Conservation (phyloP, 2,329 filamentous ascomycete species). For the Coniochaeta hoffmannii region DNA sequence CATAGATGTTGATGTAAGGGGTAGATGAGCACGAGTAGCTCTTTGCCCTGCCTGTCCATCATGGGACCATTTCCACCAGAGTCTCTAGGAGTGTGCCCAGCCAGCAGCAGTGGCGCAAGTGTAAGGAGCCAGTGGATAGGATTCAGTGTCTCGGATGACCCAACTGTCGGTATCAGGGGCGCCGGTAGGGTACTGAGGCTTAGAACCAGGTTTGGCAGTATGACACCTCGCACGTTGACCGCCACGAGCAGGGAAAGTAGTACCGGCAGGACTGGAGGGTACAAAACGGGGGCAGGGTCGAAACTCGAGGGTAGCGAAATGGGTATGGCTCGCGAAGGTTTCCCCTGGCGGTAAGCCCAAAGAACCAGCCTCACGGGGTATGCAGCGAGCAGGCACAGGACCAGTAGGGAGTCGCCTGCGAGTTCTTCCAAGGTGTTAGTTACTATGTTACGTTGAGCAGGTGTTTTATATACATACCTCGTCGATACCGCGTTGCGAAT, state of each 20-base stretch:
- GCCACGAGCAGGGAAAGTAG: slow-evolving; percentile 70
- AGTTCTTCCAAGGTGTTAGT: slow-evolving; percentile 34
- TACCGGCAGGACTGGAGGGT: slow-evolving; percentile 70
- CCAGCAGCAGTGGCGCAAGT: slow-evolving; percentile 56
- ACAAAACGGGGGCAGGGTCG: slow-evolving; percentile 86
- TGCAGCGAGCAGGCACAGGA: slow-evolving; percentile 32
- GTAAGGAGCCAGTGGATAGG: slow-evolving; percentile 74
- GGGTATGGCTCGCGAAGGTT: slow-evolving; percentile 28
- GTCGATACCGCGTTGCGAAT: slow-evolving; percentile 37
- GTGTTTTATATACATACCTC: slow-evolving; percentile 30
- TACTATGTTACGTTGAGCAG: slow-evolving; percentile 2
- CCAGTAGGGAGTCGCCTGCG: slow-evolving; percentile 24
- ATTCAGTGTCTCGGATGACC: slow-evolving; percentile 50
- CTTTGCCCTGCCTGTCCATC: slow-evolving; percentile 19
- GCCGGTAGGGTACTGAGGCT: slow-evolving; percentile 70
- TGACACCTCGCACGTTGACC: slow-evolving; percentile 47
- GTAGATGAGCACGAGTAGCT: slow-evolving; percentile 46
- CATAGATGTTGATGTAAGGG: slow-evolving; percentile 76
- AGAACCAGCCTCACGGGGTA: slow-evolving; percentile 55
- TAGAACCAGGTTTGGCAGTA: slow-evolving; percentile 78
- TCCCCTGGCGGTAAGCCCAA: slow-evolving; percentile 36
- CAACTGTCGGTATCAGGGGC: slow-evolving; percentile 59
- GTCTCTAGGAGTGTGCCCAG: slow-evolving; percentile 20
- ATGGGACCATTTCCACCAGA: slow-evolving; percentile 17
- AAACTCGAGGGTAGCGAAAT: slow-evolving; percentile 65